phyloP scores from a whole-genome alignment of 2,329 filamentous ascomycete genomes.

The Diaporthe batatas region DNA sequence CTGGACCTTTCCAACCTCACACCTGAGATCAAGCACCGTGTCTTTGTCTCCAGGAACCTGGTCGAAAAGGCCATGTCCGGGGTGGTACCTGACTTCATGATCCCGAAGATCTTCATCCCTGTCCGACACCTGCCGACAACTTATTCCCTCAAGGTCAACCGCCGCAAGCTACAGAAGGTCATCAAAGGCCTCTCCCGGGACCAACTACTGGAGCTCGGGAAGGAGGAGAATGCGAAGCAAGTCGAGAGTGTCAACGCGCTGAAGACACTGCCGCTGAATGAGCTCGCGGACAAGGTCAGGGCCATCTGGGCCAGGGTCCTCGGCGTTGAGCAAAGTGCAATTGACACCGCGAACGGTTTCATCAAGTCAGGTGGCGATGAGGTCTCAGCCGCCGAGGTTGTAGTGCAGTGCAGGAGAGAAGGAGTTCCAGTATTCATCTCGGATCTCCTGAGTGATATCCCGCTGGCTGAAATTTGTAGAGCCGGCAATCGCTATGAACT shows the following conservation, averaged over 20 bases:
- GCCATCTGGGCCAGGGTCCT: conserved; percentile 62
- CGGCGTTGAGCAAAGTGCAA: conserved; percentile 53
- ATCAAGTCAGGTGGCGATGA: conserved; percentile 61
- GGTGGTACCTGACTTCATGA: conserved; percentile 55
- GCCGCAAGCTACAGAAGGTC: conserved; percentile 61
- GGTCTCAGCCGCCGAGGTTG: conserved; percentile 59
- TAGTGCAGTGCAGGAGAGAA: conserved; percentile 59
- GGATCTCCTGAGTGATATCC: conserved; percentile 57
- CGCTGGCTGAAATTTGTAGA: conserved; percentile 61
- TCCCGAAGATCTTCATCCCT: conserved; percentile 64
- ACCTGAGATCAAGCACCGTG: conserved; percentile 56
- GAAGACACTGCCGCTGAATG: conserved; percentile 63
- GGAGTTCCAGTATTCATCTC: conserved; percentile 57
- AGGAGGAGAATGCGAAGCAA: conserved; percentile 54
- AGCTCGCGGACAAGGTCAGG: conserved; percentile 62
- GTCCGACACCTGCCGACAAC: conserved; percentile 63
- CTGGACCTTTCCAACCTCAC: conserved; percentile 53
- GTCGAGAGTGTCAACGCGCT: conserved; percentile 51
- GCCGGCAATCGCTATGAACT: conserved; percentile 23
- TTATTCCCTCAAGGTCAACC: conserved; percentile 64
- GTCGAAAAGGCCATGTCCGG: conserved; percentile 58
- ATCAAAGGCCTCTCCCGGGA: conserved; percentile 57
- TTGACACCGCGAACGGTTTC: conserved; percentile 60
- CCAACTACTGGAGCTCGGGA: conserved; percentile 58
- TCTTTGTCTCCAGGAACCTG: conserved; percentile 59